phyloP scores from a whole-genome alignment of 1,139 yeast species.

The Diutina sp. region DNA sequence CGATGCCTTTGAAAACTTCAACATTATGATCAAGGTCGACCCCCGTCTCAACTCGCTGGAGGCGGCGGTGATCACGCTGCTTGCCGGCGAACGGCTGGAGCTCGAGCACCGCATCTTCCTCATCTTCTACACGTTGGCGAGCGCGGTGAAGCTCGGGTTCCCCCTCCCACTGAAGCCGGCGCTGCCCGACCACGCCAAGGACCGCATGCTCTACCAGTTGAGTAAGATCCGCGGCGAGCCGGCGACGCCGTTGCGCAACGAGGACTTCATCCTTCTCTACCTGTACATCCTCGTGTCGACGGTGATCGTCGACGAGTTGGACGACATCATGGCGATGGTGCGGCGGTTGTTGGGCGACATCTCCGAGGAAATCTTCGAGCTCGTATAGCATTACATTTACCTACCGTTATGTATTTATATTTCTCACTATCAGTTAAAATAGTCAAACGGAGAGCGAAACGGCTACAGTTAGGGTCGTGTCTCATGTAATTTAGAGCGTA shows the following conservation, averaged over 20 bases:
- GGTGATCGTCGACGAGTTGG: constrained; percentile 53
- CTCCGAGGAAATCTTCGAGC: constrained; percentile 37
- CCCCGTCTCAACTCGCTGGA: constrained; percentile 43
- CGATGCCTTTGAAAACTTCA: constrained; percentile 65
- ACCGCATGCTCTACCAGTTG: constrained; percentile 52
- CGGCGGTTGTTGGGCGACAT: constrained; percentile 53
- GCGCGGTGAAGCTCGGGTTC: constrained; percentile 62
- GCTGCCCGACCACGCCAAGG: constrained; percentile 65
- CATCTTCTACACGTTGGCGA: constrained; percentile 66
- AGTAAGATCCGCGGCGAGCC: constrained; percentile 29
- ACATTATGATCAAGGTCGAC: constrained; percentile 53
- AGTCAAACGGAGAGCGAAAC: too few species aligned
- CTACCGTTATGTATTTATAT: not conserved
- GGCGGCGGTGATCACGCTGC: constrained; percentile 38
- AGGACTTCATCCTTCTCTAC: constrained; percentile 65
- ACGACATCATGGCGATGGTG: constrained; percentile 39
- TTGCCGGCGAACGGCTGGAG: constrained; percentile 50
- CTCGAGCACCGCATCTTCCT: constrained; percentile 60
- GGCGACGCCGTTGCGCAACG: constrained; percentile 27
- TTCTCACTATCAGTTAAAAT: not conserved
- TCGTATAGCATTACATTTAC: constrained; percentile 9
- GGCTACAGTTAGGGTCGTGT: too few species aligned
- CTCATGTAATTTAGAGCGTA: too few species aligned
- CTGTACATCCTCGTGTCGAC: constrained; percentile 65
- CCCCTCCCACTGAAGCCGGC: constrained; percentile 73